Evolutionary conservation across 768 basidiomycete species (phyloP), one percentile per base, ranked within the genome.

Genomic region (Russula dissimulans): DNA sequence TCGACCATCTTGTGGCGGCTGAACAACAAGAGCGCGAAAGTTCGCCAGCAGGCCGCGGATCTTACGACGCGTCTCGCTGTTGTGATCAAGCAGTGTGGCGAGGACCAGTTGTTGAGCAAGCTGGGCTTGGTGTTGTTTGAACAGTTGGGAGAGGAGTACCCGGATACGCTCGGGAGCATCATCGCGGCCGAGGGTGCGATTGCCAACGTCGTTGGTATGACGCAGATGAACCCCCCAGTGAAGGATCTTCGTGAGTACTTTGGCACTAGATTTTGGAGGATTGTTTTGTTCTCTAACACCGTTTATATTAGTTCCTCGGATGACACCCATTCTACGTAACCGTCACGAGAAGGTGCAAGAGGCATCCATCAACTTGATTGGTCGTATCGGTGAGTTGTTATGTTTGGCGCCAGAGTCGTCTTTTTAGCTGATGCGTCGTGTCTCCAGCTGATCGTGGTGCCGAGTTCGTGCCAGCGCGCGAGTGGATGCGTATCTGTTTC

Each of bases 401-500:
- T 34, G 22, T 51, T 34, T 8, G 36, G 39, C 22, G 18, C 4
- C 42, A 18, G 44, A n/a, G 44, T 31, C 6, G 17, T 11, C 3
- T 52, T 8, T 32, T 36, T 32, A 29, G 39, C 51, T 58, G 42
- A 66, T 51, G 38, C 58, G 36, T n/a, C 39, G 54, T 50, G 60
- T 39, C 36, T 41, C 22, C 56, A 80, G 95, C 97, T 59, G 97
- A 99, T 84, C 93, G 97, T 73, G 97, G 97, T 57, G 95, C 97
- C 22, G 97, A 98, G 74, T 97, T 92, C 62, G 95, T 99, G 0
- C 95, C 97, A 15, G 95, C 97, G 10, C 85, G 97, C 68, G 97
- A 99, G 74, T 98, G 95, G 97, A 99, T 99, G 97, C 88, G 97
- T 70, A 98, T 99, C 70, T 98, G 97, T 71, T 98, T 99, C 74